Evolutionary conservation across 495 filamentous ascomycete species (phyloP).

Genomic region (Talaromyces adpressus): DNA sequence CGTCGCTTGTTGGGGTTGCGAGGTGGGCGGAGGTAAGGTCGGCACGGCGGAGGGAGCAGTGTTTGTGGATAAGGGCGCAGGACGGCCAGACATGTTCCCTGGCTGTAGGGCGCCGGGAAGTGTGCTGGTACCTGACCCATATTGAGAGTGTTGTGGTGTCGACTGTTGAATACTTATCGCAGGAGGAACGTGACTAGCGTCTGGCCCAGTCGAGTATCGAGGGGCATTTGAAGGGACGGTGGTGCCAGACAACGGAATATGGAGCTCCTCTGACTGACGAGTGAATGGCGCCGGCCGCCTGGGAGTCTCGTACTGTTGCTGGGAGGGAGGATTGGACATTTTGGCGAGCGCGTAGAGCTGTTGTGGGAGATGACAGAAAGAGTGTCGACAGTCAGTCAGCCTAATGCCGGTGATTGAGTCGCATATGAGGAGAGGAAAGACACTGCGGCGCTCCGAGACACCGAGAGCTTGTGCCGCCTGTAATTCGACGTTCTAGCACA

Average conservation of each 20-base stretch:
- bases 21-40: slow-evolving; percentile 57
- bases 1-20: slow-evolving; percentile 50
- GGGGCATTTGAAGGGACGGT: slow-evolving; percentile 33
- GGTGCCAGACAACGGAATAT: slow-evolving; percentile 56
- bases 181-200: slow-evolving; percentile 32
- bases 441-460: slow-evolving; percentile 40
- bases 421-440: slow-evolving; percentile 5
- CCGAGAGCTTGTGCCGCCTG: slow-evolving; percentile 39
- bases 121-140: slow-evolving; percentile 29
- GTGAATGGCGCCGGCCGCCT: slow-evolving; percentile 44
- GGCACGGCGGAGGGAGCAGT: slow-evolving; percentile 64
- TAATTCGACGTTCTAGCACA: slow-evolving; percentile 10
- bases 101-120: slow-evolving; percentile 72
- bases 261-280: slow-evolving; percentile 66
- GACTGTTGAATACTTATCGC: slow-evolving; percentile 63
- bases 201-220: slow-evolving; percentile 37
- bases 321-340: slow-evolving; percentile 36
- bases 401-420: neutral
- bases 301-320: slow-evolving; percentile 45
- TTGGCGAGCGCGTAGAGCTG: slow-evolving; percentile 12
- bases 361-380: slow-evolving; percentile 2
- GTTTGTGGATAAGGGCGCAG: slow-evolving; percentile 60
- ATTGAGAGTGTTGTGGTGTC: slow-evolving; percentile 52
- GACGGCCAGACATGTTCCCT: slow-evolving; percentile 47
- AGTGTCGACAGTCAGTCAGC: slow-evolving; percentile 4